Conservation (phyloP, 2,329 filamentous ascomycete genomes). For the Sarocladium brachiariae region DNA sequence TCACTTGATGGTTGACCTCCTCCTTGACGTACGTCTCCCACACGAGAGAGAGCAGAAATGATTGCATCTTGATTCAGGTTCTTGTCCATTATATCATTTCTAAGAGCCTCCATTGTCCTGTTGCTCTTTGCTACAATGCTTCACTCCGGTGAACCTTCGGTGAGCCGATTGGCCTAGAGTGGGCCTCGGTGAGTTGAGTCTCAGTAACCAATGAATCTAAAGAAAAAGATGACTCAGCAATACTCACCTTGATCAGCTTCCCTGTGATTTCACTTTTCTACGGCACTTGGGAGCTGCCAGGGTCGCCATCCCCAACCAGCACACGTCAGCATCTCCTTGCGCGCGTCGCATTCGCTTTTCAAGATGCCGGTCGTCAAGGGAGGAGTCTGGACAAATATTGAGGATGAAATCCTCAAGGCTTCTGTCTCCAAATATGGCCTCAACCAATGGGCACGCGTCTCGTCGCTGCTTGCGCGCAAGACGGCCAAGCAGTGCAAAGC, state of each 20-base stretch:
- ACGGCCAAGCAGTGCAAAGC: conserved; percentile 99
- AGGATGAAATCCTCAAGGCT: conserved; percentile 96
- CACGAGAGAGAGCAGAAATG: no score
- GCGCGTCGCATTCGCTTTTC: conserved; percentile 16
- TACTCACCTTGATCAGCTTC: background rate
- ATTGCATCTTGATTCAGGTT: no score
- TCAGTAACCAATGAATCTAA: background rate
- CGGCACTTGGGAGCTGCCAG: background rate
- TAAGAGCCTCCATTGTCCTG: no score
- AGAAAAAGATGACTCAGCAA: background rate
- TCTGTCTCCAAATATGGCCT: conserved; percentile 91
- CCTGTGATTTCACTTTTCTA: conserved; percentile 9
- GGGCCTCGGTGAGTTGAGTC: background rate
- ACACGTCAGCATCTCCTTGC: background rate
- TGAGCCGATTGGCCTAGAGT: background rate
- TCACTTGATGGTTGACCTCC: no score
- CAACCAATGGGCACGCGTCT: conserved; percentile 98
- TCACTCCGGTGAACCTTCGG: no score
- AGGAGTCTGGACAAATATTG: conserved; percentile 69
- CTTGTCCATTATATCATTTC: no score
- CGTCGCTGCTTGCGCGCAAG: conserved; percentile 92
- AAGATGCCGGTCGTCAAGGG: conserved; percentile 67
- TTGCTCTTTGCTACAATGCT: no score
- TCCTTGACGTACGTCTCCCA: no score
- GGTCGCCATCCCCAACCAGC: background rate